Conservation (phyloP, 768 basidiomycete species). For the Suillus plorans region DNA sequence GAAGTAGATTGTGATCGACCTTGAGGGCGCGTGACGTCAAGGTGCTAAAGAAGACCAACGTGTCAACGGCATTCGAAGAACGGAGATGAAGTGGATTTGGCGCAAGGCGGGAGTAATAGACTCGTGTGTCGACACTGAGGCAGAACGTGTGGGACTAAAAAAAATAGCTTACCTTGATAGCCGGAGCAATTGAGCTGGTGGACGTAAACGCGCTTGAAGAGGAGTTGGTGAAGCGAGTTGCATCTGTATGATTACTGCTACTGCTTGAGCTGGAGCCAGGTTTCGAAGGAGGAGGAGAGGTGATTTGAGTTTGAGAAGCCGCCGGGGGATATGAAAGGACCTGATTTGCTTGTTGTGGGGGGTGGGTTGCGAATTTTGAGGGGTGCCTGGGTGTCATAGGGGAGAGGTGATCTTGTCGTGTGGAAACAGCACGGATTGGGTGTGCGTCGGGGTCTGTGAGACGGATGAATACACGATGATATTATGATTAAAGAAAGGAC, state of each 20-base stretch:
- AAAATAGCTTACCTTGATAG: conserved; percentile 22
- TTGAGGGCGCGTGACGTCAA: conserved; percentile 22
- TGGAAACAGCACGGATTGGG: conserved; percentile 17
- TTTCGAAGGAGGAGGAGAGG: conserved; percentile 9
- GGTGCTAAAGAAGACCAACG: conserved; percentile 24
- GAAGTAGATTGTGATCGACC: conserved; percentile 7
- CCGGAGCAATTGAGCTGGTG: conserved; percentile 20
- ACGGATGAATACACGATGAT: neutral
- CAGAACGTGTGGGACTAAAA: neutral
- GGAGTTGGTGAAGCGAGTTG: conserved; percentile 24
- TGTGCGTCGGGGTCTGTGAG: conserved; percentile 9
- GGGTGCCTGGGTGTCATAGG: conserved; percentile 14
- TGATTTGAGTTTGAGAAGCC: too few relatives aligned
- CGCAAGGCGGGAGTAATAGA: neutral
- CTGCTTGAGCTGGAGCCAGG: conserved; percentile 25
- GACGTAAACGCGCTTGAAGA: conserved; percentile 21
- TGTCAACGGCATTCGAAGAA: conserved; percentile 9
- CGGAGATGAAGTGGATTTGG: conserved; percentile 5
- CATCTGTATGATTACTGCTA: conserved; percentile 26
- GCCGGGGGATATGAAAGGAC: too few relatives aligned
- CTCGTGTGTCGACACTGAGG: too few relatives aligned
- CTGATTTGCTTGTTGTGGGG: conserved; percentile 4
- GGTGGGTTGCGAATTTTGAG: conserved; percentile 9
- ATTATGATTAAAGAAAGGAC: conserved; percentile 10
- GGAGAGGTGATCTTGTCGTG: conserved; percentile 5